These are phyloP conservation scores for Tylopilus balloui DNA, from an alignment of 768 basidiomycete species.

Conservation along the genomic window DNA sequence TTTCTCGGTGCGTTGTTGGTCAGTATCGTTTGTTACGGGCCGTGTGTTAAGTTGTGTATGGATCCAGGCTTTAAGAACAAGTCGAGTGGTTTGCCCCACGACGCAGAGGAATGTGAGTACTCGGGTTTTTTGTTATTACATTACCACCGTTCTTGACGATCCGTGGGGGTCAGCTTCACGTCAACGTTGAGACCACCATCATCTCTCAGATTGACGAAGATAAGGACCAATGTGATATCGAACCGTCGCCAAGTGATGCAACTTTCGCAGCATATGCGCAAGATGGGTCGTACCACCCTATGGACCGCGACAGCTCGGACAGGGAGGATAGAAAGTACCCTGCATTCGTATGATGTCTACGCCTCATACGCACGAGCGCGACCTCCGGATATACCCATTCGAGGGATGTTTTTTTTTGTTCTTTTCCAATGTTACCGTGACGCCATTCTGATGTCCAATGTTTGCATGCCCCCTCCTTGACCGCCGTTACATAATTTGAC, in stretches of 20 bases:
- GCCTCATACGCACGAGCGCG: neutral
- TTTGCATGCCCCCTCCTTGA: slow-evolving; percentile 2
- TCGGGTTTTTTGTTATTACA: neutral
- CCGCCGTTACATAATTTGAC: slow-evolving; percentile 9
- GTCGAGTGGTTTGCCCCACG: slow-evolving; percentile 21
- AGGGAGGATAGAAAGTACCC: neutral
- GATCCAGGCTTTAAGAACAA: slow-evolving; percentile 5
- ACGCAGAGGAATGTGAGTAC: slow-evolving; percentile 23
- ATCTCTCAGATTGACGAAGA: slow-evolving; percentile 30
- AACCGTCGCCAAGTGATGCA: slow-evolving; percentile 5
- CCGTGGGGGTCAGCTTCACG: slow-evolving; percentile 21
- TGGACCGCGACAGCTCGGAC: neutral
- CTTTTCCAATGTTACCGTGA: neutral
- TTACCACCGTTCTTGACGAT: neutral
- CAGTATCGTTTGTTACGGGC: neutral
- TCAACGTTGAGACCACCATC: slow-evolving; percentile 33
- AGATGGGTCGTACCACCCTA: neutral
- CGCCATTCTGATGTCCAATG: neutral
- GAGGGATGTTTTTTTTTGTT: neutral
- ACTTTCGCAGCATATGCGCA: neutral
- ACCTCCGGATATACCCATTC: slow-evolving; percentile 10
- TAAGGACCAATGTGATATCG: slow-evolving; percentile 22
- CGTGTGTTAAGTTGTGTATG: neutral
- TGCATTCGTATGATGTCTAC: neutral
- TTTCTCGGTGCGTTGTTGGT: slow-evolving; percentile 16